Evolutionary conservation across 2,329 filamentous ascomycete species (phyloP).

Genomic region (Lasiodiplodia theobromae): DNA sequence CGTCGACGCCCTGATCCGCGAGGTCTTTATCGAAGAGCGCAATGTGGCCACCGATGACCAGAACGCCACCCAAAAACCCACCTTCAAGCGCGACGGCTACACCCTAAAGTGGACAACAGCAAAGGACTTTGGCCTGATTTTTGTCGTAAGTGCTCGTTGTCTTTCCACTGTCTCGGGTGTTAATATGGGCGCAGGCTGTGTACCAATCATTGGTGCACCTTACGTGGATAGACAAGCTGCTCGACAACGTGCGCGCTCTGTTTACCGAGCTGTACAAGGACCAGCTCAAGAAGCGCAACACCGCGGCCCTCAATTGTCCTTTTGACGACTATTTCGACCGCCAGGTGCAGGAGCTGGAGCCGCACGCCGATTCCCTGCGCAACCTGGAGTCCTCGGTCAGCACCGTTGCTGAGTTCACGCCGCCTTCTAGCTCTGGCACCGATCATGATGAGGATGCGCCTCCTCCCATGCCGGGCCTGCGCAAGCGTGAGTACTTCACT

Average conservation of each 20-base stretch:
- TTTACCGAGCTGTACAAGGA: conserved; percentile 91
- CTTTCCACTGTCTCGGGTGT: too few relatives aligned
- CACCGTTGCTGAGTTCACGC: conserved; percentile 55
- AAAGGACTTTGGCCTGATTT: conserved; percentile 93
- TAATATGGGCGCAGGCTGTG: conserved; percentile 70
- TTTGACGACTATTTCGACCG: conserved; percentile 97
- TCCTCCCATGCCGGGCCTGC: conserved; percentile 60
- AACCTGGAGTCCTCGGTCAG: conserved; percentile 36
- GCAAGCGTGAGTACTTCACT: conserved; percentile 62
- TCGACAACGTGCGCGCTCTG: conserved; percentile 92
- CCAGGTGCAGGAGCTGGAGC: conserved; percentile 81
- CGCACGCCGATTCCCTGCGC: conserved; percentile 27
- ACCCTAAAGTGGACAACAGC: conserved; percentile 92
- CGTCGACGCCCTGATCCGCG: conserved; percentile 92
- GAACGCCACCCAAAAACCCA: conserved; percentile 69
- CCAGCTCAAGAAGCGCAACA: conserved; percentile 81
- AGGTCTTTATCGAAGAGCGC: conserved; percentile 98
- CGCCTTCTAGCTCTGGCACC: conserved; percentile 58
- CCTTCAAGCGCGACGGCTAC: conserved; percentile 90
- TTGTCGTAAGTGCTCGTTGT: conserved; percentile 72
- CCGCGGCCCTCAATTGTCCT: conserved; percentile 77
- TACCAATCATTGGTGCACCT: conserved; percentile 95
- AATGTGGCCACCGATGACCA: conserved; percentile 67
- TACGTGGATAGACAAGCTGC: conserved; percentile 94
- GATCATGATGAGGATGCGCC: conserved; percentile 56